Evolutionary conservation across 192 early-diverging fungal genomes (phyloP), one percentile per base, ranked within the genome.

Genomic region (Gaertneriomyces semiglobifer): DNA sequence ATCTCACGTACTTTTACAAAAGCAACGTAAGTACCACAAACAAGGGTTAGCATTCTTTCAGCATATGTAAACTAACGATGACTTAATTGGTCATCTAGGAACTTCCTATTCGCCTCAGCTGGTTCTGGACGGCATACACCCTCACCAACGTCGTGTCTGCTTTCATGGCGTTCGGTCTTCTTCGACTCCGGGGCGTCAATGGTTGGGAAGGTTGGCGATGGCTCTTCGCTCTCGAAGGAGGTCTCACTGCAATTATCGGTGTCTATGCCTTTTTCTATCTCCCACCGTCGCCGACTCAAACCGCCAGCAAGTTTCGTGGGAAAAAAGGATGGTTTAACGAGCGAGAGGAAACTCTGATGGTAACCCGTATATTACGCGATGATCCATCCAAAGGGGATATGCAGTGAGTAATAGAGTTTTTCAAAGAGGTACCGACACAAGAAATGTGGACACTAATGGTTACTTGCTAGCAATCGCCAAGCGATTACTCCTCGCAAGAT

Each of bases 171-270:
- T 85, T 74, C 52, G 83, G 71, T 45, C 74, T 89, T 60, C 75
- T 86, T 6, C 78, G 76, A 14, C 58, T 89, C 62, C 65, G 75
- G 19, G 83, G 85, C 33, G 65, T 76, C 38, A 76, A 61, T 44
- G 81, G 81, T 50, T 66, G 86, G 3, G 68, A 78, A 20, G 88
- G 84, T 7, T 89, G 88, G 88, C 77, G 81, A 40, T 89, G 88
- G 88, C 60, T 88, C 5, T 88, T 88, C 68, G 40, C 84, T 44
- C 70, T 89, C 55, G 88, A 88, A 44, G 88, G 86, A 9, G 41
- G 82, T 11, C 69, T 75, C 12, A 87, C 88, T 3, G 64, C 79
- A 14, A 40, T 84, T 25, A 44, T 84, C 20, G 81, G 80, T 12
- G 16, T 80, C 40, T 11, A 81, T 25, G 75, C 82, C 9, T 83